Conservation (phyloP, 441 rosid species). For the Populus hybrid region DNA sequence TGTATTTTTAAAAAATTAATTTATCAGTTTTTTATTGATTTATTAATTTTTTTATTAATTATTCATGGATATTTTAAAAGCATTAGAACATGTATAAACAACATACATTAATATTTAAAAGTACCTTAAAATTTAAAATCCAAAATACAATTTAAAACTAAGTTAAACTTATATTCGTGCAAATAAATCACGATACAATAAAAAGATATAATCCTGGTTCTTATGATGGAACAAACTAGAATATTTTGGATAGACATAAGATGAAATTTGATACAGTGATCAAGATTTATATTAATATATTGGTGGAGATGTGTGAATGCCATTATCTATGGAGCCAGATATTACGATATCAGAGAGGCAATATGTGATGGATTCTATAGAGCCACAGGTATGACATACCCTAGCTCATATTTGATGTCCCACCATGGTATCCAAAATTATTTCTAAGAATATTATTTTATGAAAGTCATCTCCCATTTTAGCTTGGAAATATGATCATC, state of each 20-base stretch:
- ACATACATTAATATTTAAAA: not conserved
- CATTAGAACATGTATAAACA: not conserved
- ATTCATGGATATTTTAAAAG: not conserved
- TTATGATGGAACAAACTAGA: not conserved
- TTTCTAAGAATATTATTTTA: too few species aligned
- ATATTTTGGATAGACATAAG: too few species aligned
- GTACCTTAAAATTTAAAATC: not conserved
- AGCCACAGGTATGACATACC: not conserved
- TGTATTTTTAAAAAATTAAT: too few species aligned
- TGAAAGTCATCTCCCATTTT: too few species aligned
- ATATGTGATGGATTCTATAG: too few species aligned
- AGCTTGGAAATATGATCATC: not conserved
- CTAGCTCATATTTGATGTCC: too few species aligned
- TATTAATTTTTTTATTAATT: too few species aligned
- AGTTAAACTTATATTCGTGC: too few species aligned
- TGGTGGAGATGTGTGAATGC: not conserved
- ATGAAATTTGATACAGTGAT: fast-evolving
- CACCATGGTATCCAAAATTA: too few species aligned
- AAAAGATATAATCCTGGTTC: too few species aligned
- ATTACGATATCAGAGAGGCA: not conserved
- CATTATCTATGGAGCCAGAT: not conserved
- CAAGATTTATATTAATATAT: not conserved
- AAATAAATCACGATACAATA: not conserved
- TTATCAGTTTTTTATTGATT: too few species aligned
- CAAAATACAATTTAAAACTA: not conserved